phyloP scores from a whole-genome alignment of 208 protist species.

The Strigomonas culicis region DNA sequence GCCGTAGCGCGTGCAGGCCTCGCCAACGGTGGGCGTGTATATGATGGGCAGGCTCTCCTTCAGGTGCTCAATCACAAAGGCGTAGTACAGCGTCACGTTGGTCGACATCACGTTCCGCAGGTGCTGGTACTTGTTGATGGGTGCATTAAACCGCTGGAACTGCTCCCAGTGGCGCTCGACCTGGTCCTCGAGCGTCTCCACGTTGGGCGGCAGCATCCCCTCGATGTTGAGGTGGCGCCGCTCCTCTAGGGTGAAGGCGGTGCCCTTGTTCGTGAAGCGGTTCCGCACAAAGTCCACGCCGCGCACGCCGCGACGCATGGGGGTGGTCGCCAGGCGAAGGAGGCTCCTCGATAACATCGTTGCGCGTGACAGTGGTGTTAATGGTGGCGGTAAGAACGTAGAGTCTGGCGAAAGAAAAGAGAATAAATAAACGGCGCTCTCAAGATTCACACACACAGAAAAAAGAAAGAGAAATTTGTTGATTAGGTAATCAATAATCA shows the following conservation, averaged over 20 bases:
- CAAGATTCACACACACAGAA: too few relatives aligned
- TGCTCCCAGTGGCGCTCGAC: constrained; percentile 66
- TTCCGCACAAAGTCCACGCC: constrained; percentile 43
- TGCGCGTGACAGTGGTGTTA: too few relatives aligned
- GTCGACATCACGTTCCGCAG: constrained; percentile 55
- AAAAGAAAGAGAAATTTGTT: too few relatives aligned
- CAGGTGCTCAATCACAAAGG: constrained; percentile 69
- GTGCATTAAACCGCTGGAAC: constrained; percentile 65
- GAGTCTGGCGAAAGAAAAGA: too few relatives aligned
- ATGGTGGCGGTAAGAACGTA: too few relatives aligned
- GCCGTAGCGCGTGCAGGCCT: constrained; percentile 91
- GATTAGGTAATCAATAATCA: too few relatives aligned
- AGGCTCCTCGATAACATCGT: too few relatives aligned
- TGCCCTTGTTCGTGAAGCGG: constrained; percentile 76
- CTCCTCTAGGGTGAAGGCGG: constrained; percentile 77
- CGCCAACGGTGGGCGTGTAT: constrained; percentile 91
- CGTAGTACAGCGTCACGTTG: constrained; percentile 84
- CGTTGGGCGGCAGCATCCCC: constrained; percentile 52
- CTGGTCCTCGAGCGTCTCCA: constrained; percentile 82
- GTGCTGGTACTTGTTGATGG: constrained; percentile 83
- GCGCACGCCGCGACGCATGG: too few relatives aligned
- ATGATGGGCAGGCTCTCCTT: constrained; percentile 78
- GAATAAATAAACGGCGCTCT: too few relatives aligned
- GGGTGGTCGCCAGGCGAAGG: too few relatives aligned
- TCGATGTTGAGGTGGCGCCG: constrained; percentile 61